These are phyloP conservation scores for Naganishia kalamii DNA, from an alignment of 768 basidiomycete genomes.

Conservation along the genomic window DNA sequence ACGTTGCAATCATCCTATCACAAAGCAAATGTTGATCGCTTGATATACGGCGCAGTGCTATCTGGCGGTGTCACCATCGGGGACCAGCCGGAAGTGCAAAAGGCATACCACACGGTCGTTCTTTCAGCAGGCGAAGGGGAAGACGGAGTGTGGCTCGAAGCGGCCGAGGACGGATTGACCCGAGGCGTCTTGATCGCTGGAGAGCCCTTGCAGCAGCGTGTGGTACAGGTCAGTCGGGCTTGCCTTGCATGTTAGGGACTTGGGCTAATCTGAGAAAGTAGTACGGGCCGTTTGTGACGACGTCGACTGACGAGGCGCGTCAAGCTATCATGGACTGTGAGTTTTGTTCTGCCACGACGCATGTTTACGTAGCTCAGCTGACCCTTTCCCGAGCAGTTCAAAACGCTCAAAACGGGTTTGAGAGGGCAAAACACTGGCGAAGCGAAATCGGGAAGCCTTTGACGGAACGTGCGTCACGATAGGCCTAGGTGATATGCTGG, in stretches of 20 bases:
- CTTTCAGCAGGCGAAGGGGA: constrained; percentile 59
- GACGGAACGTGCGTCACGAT: constrained; percentile 16
- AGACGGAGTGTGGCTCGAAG: constrained; percentile 60
- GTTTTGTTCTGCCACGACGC: constrained; percentile 28
- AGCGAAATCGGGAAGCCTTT: constrained; percentile 59
- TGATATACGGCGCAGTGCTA: constrained; percentile 57
- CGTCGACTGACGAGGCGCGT: constrained; percentile 68
- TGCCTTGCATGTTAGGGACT: too few species aligned
- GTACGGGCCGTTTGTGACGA: constrained; percentile 60
- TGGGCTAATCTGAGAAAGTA: not conserved
- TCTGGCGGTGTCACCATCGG: constrained; percentile 65
- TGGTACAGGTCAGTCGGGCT: constrained; percentile 55
- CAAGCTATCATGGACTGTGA: constrained; percentile 75
- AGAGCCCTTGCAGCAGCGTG: constrained; percentile 79
- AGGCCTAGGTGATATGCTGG: too few species aligned
- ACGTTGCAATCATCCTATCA: constrained; percentile 38
- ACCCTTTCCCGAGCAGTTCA: constrained; percentile 53
- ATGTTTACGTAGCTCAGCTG: constrained; percentile 18
- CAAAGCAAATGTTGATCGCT: too few species aligned
- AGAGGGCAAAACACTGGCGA: constrained; percentile 79
- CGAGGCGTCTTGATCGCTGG: constrained; percentile 75
- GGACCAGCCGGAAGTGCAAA: constrained; percentile 49
- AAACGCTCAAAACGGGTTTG: constrained; percentile 76
- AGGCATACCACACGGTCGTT: constrained; percentile 73
- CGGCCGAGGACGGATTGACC: constrained; percentile 57